Conservation (phyloP, 768 basidiomycete genomes). For the Mycena olivaceomarginata region DNA sequence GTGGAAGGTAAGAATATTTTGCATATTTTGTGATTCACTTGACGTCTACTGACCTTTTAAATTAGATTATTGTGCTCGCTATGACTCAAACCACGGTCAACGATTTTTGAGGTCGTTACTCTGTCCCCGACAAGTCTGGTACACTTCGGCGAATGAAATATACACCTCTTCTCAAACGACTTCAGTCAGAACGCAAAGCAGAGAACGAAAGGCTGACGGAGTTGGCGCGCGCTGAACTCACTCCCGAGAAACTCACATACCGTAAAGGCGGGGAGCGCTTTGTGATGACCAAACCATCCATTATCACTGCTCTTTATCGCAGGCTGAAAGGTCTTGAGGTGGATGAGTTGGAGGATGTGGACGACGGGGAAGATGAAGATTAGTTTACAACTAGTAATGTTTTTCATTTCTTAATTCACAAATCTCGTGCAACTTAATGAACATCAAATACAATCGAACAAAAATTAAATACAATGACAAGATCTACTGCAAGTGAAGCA, state of each 20-base stretch:
- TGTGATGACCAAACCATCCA: constrained; percentile 12
- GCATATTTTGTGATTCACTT: not conserved
- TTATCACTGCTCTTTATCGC: constrained; percentile 18
- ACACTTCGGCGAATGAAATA: no score
- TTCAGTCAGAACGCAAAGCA: not conserved
- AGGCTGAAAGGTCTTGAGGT: constrained; percentile 15
- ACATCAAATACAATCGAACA: no score
- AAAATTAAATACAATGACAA: constrained; percentile 52
- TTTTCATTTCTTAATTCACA: no score
- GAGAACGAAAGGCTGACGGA: constrained; percentile 3
- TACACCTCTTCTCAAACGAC: not conserved
- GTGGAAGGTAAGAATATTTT: constrained; percentile 52
- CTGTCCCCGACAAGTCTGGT: no score
- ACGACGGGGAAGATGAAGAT: not conserved
- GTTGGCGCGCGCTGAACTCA: not conserved
- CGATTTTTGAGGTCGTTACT: no score
- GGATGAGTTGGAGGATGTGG: no score
- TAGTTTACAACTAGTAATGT: not conserved
- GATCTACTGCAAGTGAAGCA: constrained; percentile 55
- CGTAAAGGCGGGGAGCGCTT: not conserved
- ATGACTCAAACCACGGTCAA: no score
- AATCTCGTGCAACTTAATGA: no score
- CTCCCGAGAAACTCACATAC: constrained; percentile 9
- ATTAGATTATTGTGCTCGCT: no score
- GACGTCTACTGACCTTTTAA: no score